Base-by-base conservation (phyloP, 2,329 filamentous ascomycete genomes). In the Metarhizium sp. region DNA sequence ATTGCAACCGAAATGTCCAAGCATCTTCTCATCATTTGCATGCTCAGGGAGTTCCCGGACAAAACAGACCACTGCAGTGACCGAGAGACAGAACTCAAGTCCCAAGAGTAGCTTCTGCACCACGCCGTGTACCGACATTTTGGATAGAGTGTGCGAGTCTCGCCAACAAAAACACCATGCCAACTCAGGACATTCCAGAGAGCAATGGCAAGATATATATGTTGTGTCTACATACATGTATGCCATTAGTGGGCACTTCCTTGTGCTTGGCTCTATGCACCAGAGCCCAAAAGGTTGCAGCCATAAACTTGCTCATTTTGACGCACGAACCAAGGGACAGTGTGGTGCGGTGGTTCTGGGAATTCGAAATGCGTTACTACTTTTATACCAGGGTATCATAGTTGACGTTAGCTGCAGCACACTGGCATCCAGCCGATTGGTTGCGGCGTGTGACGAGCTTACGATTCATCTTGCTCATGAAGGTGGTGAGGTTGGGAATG, bases 221-320 rank as follows among this genome's bases (percentile, higher is more conserved):
- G 4, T 2, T 18, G 7, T 7, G 18, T 25, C 16, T 20, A 7
- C 16, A 45, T 59, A 36, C 65, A 59, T 47, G 11, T 16, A 14
- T 40, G 38, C 25, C 5, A 13, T 40, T 40, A 40, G 14, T 40
- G 63, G 63, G 8, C 42, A 45, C 16, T 45, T 20, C 7, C 42
- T 20, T 20, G n/a, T 45, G 49, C 55, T 42, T 50, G 11, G 8
- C 20, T 36, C 47, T 47, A 53, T 57, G 38, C 11, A 7, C 11
- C 40, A 13, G 25, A 53, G 36, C 29, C 6, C 30, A 29, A 36
- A 30, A n/a, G 53, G 34, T 29, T 47, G 50, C 38, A 51, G 8
- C 38, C 10, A 13, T 53, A 66, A 68, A 68, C 66, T 66, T 68
- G 66, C 66, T 68, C 66, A 68, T 68, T 65, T 65, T 65, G 40